A percentile compares a stretch with the other conserved stretches of the same genome.
These are phyloP conservation scores for Saccharomycopsis malanga DNA, from an alignment of 805 yeast species.

Conservation along the genomic window DNA sequence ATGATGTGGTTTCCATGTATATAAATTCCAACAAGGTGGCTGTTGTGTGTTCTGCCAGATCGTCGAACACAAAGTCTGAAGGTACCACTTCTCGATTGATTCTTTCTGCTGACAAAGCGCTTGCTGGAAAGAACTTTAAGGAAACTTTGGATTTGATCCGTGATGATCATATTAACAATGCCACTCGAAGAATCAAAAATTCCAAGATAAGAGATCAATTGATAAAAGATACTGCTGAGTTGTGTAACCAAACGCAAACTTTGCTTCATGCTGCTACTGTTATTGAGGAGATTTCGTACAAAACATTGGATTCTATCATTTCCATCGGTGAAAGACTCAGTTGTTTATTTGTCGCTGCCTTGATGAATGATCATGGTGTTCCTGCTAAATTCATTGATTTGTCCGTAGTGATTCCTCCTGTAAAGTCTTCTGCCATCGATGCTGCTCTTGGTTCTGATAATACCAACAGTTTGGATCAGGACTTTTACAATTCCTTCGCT, in stretches of 20 bases:
- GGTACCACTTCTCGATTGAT: constrained; percentile 90
- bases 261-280: constrained; percentile 81
- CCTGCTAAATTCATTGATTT: constrained; percentile 75
- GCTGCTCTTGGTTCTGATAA: constrained; percentile 35
- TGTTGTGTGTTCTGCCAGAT: constrained; percentile 93
- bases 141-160: constrained; percentile 58
- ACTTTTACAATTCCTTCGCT: constrained; percentile 53
- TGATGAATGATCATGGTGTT: constrained; percentile 77
- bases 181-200: constrained; percentile 44
- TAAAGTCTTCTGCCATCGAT: constrained; percentile 3
- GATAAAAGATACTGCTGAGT: constrained; percentile 51
- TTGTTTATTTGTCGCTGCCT: constrained; percentile 80
- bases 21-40: constrained; percentile 59
- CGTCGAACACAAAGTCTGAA: constrained; percentile 83
- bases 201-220: constrained; percentile 45
- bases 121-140: constrained; percentile 51
- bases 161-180: constrained; percentile 74
- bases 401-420: constrained; percentile 61
- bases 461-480: constrained; percentile 55
- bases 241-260: constrained; percentile 60
- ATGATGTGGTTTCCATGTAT: constrained; percentile 71
- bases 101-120: constrained; percentile 74
- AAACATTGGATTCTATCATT: constrained; percentile 86
- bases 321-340: constrained; percentile 90
- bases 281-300: constrained; percentile 83